These are phyloP conservation scores for Tulasnella sp. DNA, from an alignment of 768 basidiomycete species.

Conservation along the genomic window DNA sequence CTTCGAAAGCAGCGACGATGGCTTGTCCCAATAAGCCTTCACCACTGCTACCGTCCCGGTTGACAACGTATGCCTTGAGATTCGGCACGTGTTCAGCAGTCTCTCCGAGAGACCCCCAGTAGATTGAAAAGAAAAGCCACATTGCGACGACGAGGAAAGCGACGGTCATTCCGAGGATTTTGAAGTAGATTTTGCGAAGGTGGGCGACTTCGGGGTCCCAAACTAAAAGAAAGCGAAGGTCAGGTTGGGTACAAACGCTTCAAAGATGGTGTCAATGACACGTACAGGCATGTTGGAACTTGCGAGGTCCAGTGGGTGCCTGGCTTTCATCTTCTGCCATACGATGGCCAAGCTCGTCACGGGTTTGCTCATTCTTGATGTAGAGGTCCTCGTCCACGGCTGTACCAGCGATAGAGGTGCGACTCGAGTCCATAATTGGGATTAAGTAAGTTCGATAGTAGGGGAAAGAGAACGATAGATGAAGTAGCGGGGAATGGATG, in stretches of 20 bases:
- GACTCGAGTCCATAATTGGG: not conserved
- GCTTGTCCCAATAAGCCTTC: constrained; percentile 15
- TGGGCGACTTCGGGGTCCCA: constrained; percentile 2
- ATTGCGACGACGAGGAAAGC: not conserved
- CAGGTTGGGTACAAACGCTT: not conserved
- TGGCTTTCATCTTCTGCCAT: not conserved
- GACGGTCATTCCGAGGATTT: not conserved
- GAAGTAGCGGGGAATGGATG: not conserved
- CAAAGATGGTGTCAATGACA: not conserved
- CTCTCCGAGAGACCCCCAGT: not conserved
- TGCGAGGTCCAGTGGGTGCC: not conserved
- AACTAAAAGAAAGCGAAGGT: not conserved
- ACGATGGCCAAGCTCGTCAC: not conserved
- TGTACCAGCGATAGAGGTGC: not conserved
- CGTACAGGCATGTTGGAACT: not conserved
- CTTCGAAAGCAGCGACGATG: constrained; percentile 28
- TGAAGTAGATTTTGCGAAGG: not conserved
- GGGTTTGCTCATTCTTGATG: not conserved
- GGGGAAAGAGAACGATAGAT: not conserved
- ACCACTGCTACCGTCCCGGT: not conserved
- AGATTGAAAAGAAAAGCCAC: not conserved
- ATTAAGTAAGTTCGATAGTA: too few relatives aligned
- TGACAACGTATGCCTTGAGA: not conserved
- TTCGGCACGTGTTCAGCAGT: not conserved
- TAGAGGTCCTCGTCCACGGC: not conserved